These are phyloP conservation scores for Lavandula angustifolia DNA, from an alignment of 257 asterid species.

Conservation along the genomic window DNA sequence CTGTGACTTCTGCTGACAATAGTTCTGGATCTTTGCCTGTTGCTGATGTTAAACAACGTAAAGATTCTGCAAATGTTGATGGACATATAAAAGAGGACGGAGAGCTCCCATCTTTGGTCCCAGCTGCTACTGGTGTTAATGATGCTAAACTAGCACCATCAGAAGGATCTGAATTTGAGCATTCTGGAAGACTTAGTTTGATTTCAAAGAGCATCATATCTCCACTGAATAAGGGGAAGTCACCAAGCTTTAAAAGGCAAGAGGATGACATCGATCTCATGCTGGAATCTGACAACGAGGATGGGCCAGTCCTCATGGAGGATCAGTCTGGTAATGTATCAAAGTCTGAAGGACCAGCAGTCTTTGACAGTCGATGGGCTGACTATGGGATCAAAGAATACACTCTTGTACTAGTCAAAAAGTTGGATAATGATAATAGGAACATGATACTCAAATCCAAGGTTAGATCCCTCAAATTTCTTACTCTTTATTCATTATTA, in stretches of 20 bases:
- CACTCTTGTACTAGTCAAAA: slow-evolving; percentile 59
- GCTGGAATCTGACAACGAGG: slow-evolving; percentile 82
- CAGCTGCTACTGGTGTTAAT: slow-evolving; percentile 42
- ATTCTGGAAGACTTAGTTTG: slow-evolving; percentile 59
- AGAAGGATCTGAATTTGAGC: slow-evolving; percentile 50
- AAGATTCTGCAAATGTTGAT: slow-evolving; percentile 40
- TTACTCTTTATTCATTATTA: slow-evolving; percentile 21
- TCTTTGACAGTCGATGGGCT: slow-evolving; percentile 54
- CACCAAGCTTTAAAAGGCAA: slow-evolving; percentile 61
- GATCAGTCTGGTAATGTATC: slow-evolving; percentile 47
- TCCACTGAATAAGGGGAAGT: slow-evolving; percentile 64
- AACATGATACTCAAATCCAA: slow-evolving; percentile 73
- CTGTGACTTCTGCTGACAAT: slow-evolving; percentile 40
- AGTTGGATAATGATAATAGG: slow-evolving; percentile 48
- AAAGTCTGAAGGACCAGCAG: slow-evolving; percentile 31
- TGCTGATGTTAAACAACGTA: slow-evolving; percentile 53
- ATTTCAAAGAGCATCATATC: slow-evolving; percentile 68
- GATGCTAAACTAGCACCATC: slow-evolving; percentile 46
- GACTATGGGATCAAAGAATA: slow-evolving; percentile 62
- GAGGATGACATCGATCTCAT: slow-evolving; percentile 79
- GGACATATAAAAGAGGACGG: slow-evolving; percentile 75
- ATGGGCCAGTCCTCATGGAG: slow-evolving; percentile 60
- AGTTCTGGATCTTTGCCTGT: slow-evolving; percentile 36
- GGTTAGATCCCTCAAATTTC: slow-evolving; percentile 45
- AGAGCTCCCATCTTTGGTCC: slow-evolving; percentile 74